A percentile compares a stretch with the other conserved stretches of the same genome.
Conservation (phyloP, 2,329 filamentous ascomycete genomes). For the Ascomycota sp. region DNA sequence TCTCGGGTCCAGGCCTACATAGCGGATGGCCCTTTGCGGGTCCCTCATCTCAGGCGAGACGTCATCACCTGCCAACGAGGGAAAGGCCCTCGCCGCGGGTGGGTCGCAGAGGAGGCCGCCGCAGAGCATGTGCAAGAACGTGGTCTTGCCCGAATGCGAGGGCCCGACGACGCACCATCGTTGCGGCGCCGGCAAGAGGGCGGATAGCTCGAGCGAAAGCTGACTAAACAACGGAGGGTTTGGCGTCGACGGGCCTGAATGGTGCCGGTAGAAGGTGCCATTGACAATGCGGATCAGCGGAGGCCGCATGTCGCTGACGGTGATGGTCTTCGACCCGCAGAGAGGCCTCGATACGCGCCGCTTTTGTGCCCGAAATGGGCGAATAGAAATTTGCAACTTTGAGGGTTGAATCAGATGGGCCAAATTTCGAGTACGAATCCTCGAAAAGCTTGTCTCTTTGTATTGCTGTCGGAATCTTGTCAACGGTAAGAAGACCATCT, state of each 20-base stretch:
- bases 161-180: conserved; percentile 76
- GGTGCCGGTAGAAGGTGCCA: conserved; percentile 65
- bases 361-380: no score
- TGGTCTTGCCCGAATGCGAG: conserved; percentile 60
- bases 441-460: no score
- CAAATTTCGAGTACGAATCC: no score
- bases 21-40: conserved; percentile 52
- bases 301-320: conserved; percentile 9
- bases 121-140: conserved; percentile 58
- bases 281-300: conserved; percentile 54
- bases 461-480: no score
- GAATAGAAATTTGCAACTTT: no score
- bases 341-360: no score
- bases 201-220: conserved; percentile 50
- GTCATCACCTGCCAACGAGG: conserved; percentile 47
- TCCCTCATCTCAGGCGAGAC: conserved; percentile 34
- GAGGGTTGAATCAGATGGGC: no score
- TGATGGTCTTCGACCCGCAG: no score
- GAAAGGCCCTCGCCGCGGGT: conserved; percentile 55
- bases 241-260: conserved; percentile 33
- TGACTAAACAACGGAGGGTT: conserved; percentile 46
- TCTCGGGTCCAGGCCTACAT: conserved; percentile 78
- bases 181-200: conserved; percentile 25
- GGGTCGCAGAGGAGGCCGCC: conserved; percentile 61
- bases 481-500: no score